Evolutionary conservation across 1,139 yeast species (phyloP), one percentile per base, ranked within the genome.

Genomic region (Magnusiomyces fungicola): DNA sequence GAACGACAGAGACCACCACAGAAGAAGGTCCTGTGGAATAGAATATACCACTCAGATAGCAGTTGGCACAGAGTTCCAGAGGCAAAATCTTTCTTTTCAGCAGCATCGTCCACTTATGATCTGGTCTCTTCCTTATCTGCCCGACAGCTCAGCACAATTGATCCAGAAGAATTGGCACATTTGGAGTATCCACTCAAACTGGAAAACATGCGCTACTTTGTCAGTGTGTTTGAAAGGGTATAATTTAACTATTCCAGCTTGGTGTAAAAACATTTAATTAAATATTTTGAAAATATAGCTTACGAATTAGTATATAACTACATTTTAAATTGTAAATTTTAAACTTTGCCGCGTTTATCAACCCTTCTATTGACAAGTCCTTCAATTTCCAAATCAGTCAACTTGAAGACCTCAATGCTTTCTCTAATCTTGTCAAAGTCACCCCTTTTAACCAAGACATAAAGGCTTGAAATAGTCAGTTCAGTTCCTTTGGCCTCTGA

Each of bases 171-270:
- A 22, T 22, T 38, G 24, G 16, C 27, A 12, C 21, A 73, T n/a
- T 68, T 82, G 3, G 68, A 73, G 5, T 88, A 86, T 60, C 81
- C 83, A 1, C 69, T 86, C 69, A 84, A 85, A 58, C 67, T 88
- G 53, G 96, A 88, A 61, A 87, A 84, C 63, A 87, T 87, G 96
- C 74, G 96, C 53, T 85, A 84, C 63, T 87, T 88, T 64, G 81
- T 81, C 65, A 74, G 95, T 57, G 69, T 88, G 46, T 88, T 86
- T 65, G 70, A 76, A 58, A 80, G 79, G n/a, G n/a, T n/a, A n/a
- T n/a, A n/a, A n/a, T n/a, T n/a, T n/a, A n/a, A n/a, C n/a, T n/a
- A n/a, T n/a, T n/a, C n/a, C n/a, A n/a, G n/a, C n/a, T n/a, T n/a
- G n/a, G n/a, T n/a, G n/a, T n/a, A n/a, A n/a, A n/a, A n/a, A n/a